Evolutionary conservation across 768 basidiomycete genomes (phyloP), one percentile per base, ranked within the genome.

Genomic region (Pulveroboletus sp.): DNA sequence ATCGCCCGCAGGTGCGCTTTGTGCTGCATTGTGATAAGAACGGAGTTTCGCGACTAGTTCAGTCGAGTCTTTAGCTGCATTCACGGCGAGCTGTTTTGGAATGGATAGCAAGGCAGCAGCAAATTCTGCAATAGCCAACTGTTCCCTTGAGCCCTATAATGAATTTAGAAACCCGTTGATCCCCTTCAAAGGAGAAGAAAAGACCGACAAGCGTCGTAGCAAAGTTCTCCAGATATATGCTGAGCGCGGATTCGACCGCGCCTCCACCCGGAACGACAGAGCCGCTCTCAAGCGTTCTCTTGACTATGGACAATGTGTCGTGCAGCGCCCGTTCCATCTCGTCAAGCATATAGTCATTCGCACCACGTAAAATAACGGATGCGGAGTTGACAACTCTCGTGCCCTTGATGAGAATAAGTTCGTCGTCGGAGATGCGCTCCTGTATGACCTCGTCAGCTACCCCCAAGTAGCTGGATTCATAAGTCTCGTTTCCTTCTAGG

Each of bases 41-140:
- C 96, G 86, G 43, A 99, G 76, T 71, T 97, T 97, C 18, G 96
- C 94, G 35, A 99, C 93, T 17, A 99, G 82, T 49, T 97, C 92
- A 1, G 95, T 98, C 33, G 94, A 93, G 66, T 99, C 96, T 64
- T 98, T 98, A 36, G 96, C 96, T 37, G 96, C 96, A 66, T 99
- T 99, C 46, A 98, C 89, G 3, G 96, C 86, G 31, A 99, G 84
- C 17, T 88, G 93, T 73, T 98, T 98, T 40, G 96, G 96, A 59
- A 99, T 99, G 14, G 93, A 81, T 37, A 99, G 76, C 49, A 99
- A 77, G 11, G 96, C 89, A 53, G 78, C 76, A 18, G 96, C 96
- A 67, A 99, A 99, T 68, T 99, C 96, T n/a, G 94, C 96, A 62
- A 99, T 97, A 17, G 96, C 96, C 46, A 99, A 76, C 68, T 99